Evolutionary conservation across 495 filamentous ascomycete genomes (phyloP).

Genomic region (Lepraria neglecta): DNA sequence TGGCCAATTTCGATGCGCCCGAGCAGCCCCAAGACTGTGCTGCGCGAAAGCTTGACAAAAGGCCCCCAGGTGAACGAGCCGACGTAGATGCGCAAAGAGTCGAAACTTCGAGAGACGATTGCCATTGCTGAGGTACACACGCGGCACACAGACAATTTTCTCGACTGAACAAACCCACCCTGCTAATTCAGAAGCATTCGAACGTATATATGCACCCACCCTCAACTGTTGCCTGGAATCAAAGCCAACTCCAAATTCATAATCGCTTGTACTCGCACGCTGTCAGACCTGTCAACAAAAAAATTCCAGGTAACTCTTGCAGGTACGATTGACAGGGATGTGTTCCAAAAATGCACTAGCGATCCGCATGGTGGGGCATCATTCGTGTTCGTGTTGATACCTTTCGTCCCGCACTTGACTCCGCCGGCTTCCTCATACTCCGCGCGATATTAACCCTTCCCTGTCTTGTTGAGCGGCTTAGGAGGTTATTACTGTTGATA

Average conservation of each 20-base stretch:
- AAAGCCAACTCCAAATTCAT: not conserved
- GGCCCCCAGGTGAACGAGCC: slow-evolving; percentile 39
- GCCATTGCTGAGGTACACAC: slow-evolving; percentile 19
- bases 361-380: slow-evolving; percentile 2
- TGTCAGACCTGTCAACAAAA: not conserved
- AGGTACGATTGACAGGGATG: slow-evolving; percentile 10
- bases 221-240: not conserved
- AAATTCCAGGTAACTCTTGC: slow-evolving; percentile 6
- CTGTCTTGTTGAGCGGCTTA: not conserved
- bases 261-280: slow-evolving; percentile 11
- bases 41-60: slow-evolving; percentile 37
- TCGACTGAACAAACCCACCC: not conserved
- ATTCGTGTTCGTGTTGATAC: slow-evolving; percentile 11
- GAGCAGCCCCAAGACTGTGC: slow-evolving; percentile 36
- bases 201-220: not conserved
- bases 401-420: not conserved
- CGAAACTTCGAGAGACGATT: slow-evolving; percentile 22
- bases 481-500: not conserved
- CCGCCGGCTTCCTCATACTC: not conserved
- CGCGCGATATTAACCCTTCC: not conserved
- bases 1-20: slow-evolving; percentile 37
- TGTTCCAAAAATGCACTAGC: slow-evolving; percentile 11
- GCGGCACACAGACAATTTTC: not conserved
- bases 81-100: slow-evolving; percentile 22
- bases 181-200: not conserved